These are phyloP conservation scores for Amorphotheca resinae DNA, from an alignment of 495 filamentous ascomycete species.

Conservation along the genomic window DNA sequence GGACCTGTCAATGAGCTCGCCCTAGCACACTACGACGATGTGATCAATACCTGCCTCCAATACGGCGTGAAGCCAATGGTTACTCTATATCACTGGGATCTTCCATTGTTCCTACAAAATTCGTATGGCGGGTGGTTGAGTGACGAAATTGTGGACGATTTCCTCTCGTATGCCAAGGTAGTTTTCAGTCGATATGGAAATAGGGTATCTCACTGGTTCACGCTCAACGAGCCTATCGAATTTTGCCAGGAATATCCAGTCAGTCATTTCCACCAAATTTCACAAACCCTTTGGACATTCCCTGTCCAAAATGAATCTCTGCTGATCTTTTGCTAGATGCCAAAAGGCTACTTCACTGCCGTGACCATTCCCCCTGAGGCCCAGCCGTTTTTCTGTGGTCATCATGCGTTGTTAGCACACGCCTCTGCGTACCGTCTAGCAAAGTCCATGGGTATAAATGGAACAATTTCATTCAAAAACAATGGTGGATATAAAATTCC, in stretches of 20 bases:
- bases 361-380: slow-evolving; percentile 20
- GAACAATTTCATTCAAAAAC: slow-evolving; percentile 23
- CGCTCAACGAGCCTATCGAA: slow-evolving; percentile 28
- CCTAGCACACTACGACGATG: slow-evolving; percentile 31
- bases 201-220: slow-evolving; percentile 32
- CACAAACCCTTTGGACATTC: neutral
- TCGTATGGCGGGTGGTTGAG: slow-evolving; percentile 32
- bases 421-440: slow-evolving; percentile 24
- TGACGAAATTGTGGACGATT: slow-evolving; percentile 29
- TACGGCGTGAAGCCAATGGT: slow-evolving; percentile 28
- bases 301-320: neutral
- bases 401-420: slow-evolving; percentile 24
- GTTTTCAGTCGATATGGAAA: slow-evolving; percentile 29
- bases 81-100: slow-evolving; percentile 36
- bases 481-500: slow-evolving; percentile 27
- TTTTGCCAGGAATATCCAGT: slow-evolving; percentile 8
- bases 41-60: slow-evolving; percentile 28
- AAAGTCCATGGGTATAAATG: slow-evolving; percentile 21
- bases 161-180: slow-evolving; percentile 31
- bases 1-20: slow-evolving; percentile 30
- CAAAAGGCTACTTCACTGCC: slow-evolving; percentile 22
- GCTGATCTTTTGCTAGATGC: slow-evolving; percentile 11
- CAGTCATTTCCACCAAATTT: neutral
- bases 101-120: slow-evolving; percentile 31
- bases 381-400: slow-evolving; percentile 24